A percentile compares a stretch with the other conserved stretches of the same genome.
These are phyloP conservation scores for Diplodia intermedia DNA, from an alignment of 2,329 filamentous ascomycete species.

Conservation along the genomic window DNA sequence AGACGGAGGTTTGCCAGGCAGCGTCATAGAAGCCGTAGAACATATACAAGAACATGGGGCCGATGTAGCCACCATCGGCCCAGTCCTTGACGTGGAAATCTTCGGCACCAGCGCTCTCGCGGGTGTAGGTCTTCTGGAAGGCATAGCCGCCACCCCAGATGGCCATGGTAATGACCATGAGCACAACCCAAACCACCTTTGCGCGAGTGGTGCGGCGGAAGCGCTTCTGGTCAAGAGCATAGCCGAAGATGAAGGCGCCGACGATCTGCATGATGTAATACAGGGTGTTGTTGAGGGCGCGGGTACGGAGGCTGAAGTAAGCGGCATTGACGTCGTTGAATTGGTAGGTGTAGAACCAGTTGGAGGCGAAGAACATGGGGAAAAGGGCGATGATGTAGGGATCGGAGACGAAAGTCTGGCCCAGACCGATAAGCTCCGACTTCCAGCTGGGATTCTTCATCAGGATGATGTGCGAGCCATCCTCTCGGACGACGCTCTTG, in stretches of 20 bases:
- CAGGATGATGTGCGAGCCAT: conserved; percentile 79
- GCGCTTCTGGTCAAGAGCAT: conserved; percentile 65
- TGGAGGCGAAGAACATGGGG: conserved; percentile 79
- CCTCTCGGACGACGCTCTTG: conserved; percentile 72
- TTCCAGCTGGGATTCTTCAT: conserved; percentile 92
- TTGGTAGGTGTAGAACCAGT: conserved; percentile 82
- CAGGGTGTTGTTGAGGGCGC: conserved; percentile 77
- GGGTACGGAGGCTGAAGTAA: conserved; percentile 75
- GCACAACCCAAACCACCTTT: conserved; percentile 64
- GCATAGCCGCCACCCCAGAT: conserved; percentile 86
- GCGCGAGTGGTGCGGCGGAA: conserved; percentile 72
- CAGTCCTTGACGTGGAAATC: conserved; percentile 64
- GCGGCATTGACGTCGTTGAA: conserved; percentile 75
- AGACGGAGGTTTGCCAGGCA: conserved; percentile 86
- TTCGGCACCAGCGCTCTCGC: conserved; percentile 42
- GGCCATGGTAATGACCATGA: conserved; percentile 74
- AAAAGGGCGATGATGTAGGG: conserved; percentile 78
- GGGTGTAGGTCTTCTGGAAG: conserved; percentile 70
- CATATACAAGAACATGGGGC: conserved; percentile 87
- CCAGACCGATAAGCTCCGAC: conserved; percentile 78
- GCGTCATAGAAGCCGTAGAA: conserved; percentile 92
- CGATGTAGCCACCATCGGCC: conserved; percentile 70
- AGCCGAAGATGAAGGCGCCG: conserved; percentile 76
- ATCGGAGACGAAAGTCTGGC: conserved; percentile 72
- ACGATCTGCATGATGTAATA: conserved; percentile 82